These are phyloP conservation scores for Uncinocarpus reesii DNA, from an alignment of 2,329 filamentous ascomycete genomes.

Conservation along the genomic window DNA sequence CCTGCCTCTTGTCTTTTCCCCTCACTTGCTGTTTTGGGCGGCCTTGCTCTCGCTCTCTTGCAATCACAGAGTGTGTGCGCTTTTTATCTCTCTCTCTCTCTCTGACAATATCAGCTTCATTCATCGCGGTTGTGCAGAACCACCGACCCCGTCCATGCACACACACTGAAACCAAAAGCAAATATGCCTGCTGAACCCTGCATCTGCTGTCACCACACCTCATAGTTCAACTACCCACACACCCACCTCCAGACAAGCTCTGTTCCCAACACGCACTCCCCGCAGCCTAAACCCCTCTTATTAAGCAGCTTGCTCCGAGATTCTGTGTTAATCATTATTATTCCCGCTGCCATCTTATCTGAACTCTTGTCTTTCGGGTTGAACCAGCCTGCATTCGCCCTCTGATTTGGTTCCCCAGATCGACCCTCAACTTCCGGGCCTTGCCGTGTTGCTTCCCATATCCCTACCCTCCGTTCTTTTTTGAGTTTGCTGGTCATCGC, in stretches of 20 bases:
- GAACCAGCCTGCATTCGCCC: not conserved
- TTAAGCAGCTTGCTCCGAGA: not conserved
- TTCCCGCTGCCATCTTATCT: not conserved
- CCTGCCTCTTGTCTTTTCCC: not conserved
- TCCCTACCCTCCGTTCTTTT: not conserved
- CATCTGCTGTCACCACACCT: constrained; percentile 6
- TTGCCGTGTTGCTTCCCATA: not conserved
- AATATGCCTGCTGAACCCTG: constrained; percentile 8
- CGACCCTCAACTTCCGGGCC: not conserved
- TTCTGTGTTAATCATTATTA: not conserved
- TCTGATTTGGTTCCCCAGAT: not conserved
- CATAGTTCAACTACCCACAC: not conserved
- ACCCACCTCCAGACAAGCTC: not conserved
- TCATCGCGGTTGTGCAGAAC: too few relatives aligned
- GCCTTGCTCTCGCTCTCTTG: too few relatives aligned
- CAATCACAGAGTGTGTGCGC: too few relatives aligned
- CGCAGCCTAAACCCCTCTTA: not conserved
- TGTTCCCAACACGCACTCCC: constrained; percentile 2
- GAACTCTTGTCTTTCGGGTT: not conserved
- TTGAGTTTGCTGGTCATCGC: not conserved
- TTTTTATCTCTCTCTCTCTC: too few relatives aligned
- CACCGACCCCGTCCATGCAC: too few relatives aligned
- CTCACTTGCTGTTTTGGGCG: not conserved
- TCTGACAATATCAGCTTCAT: too few relatives aligned
- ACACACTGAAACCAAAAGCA: not conserved